These are phyloP conservation scores for Antarctomyces pellizariae DNA, from an alignment of 495 filamentous ascomycete species.

Conservation along the genomic window DNA sequence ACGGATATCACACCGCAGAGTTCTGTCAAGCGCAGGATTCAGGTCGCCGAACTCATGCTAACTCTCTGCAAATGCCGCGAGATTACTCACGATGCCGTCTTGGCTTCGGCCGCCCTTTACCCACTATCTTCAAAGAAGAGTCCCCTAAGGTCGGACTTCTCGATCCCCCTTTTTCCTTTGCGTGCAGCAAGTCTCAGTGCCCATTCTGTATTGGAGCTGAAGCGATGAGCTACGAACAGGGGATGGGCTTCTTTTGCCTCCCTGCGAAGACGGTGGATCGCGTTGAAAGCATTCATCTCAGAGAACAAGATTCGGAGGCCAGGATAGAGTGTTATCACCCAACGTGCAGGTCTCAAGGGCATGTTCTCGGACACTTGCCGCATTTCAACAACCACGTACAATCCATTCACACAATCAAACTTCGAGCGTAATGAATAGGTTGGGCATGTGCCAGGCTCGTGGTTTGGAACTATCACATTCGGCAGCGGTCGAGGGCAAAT, in stretches of 20 bases:
- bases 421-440: no score
- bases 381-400: constrained; percentile 3
- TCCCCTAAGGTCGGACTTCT: constrained; percentile 2
- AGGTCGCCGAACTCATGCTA: constrained; percentile 5
- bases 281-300: no score
- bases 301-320: neutral
- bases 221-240: no score
- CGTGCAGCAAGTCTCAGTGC: no score
- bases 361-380: no score
- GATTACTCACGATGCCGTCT: constrained; percentile 3
- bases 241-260: no score
- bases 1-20: constrained; percentile 2
- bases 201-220: no score
- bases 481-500: no score
- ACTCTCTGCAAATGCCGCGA: constrained; percentile 4
- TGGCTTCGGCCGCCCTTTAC: neutral
- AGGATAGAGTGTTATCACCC: constrained; percentile 1
- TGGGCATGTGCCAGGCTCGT: no score
- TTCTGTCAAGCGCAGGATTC: constrained; percentile 3
- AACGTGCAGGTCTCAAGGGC: constrained; percentile 2
- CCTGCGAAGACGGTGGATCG: no score
- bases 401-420: constrained; percentile 1
- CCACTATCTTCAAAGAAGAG: constrained; percentile 2
- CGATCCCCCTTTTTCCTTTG: no score
- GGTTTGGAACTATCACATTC: no score